Evolutionary conservation across 306 rosid genomes (phyloP).

Genomic region (Cicer pinnatifidum): DNA sequence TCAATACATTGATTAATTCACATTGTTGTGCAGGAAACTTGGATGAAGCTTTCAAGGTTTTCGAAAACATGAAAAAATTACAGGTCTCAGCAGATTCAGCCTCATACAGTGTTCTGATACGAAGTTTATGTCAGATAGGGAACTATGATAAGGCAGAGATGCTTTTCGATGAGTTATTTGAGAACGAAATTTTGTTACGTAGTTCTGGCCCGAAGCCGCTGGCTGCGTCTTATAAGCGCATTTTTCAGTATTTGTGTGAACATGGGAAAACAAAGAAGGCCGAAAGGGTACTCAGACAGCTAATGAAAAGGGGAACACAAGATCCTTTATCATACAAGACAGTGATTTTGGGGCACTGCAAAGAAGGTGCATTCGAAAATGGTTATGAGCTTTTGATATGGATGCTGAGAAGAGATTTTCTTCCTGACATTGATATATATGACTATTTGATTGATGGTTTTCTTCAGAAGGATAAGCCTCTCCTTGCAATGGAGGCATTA

Average conservation of each 20-base stretch:
- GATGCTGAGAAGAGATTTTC: slow-evolving; percentile 82
- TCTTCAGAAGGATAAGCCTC: slow-evolving; percentile 67
- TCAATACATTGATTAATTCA: slow-evolving; percentile 69
- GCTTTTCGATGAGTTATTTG: slow-evolving; percentile 66
- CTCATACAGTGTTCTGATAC: slow-evolving; percentile 69
- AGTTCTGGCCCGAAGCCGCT: slow-evolving; percentile 72
- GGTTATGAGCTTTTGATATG: slow-evolving; percentile 67
- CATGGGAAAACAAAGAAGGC: slow-evolving; percentile 77
- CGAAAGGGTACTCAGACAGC: slow-evolving; percentile 73
- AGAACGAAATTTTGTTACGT: slow-evolving; percentile 60
- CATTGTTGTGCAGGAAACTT: slow-evolving; percentile 68
- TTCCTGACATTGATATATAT: slow-evolving; percentile 67
- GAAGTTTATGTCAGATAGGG: slow-evolving; percentile 65
- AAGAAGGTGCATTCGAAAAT: slow-evolving; percentile 66
- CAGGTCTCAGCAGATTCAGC: slow-evolving; percentile 72
- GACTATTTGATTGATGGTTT: slow-evolving; percentile 68
- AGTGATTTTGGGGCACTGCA: slow-evolving; percentile 85
- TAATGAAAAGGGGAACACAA: slow-evolving; percentile 87
- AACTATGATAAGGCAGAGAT: slow-evolving; percentile 65
- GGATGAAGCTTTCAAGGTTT: slow-evolving; percentile 69
- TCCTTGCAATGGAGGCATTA: slow-evolving; percentile 68
- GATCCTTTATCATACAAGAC: slow-evolving; percentile 69
- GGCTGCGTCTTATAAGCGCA: slow-evolving; percentile 73
- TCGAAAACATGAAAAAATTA: slow-evolving; percentile 63
- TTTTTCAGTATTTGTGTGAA: slow-evolving; percentile 68